Evolutionary conservation across 106 monocot genomes (phyloP).

Genomic region (Dendrobium chrysotoxum): DNA sequence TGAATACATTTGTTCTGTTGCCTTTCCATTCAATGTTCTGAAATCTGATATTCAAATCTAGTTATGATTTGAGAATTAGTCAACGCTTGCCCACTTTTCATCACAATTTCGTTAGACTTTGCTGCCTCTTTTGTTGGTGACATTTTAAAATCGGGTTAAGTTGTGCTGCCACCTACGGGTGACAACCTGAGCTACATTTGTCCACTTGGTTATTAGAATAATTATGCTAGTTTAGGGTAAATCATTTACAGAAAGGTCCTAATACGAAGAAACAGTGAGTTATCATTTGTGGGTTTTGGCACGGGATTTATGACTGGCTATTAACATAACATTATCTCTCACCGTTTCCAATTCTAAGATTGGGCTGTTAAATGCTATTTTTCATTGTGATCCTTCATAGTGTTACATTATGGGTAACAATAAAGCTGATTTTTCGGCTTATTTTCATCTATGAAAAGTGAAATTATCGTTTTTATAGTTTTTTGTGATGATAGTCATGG

Average conservation of each 20-base stretch:
- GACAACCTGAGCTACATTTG: neutral
- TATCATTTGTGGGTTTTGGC: neutral
- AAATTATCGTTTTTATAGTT: neutral
- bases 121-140: neutral
- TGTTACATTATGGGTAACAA: neutral
- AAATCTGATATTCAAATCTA: neutral
- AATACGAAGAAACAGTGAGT: neutral
- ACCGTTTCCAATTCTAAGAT: neutral
- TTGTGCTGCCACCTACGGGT: neutral
- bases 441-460: neutral
- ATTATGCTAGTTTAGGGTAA: neutral
- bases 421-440: neutral
- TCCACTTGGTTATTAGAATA: neutral
- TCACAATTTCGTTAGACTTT: neutral
- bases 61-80: neutral
- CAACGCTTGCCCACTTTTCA: neutral
- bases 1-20: neutral
- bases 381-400: neutral
- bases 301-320: neutral
- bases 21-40: neutral
- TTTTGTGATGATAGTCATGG: neutral
- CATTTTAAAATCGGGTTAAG: neutral
- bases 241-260: neutral
- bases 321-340: neutral
- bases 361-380: neutral